Percentiles rank a stretch among this genome's conserved stretches.
Conservation (phyloP, 257 asterid species). For the Capsicum baccatum region DNA sequence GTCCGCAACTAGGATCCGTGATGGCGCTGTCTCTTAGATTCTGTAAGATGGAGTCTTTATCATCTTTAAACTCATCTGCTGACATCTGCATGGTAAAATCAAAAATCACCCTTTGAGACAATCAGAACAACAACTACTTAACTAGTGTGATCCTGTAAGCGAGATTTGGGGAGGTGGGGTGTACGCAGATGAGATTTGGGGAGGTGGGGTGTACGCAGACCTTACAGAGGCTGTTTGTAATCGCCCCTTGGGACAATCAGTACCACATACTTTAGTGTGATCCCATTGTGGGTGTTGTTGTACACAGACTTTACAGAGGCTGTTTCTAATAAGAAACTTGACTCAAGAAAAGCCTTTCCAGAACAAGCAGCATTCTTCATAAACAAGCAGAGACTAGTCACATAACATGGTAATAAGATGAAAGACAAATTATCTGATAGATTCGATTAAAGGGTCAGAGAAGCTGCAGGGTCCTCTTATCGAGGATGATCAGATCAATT, state of each 20-base stretch:
- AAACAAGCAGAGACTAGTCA: not conserved
- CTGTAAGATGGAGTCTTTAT: constrained; percentile 56
- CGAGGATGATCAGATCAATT: not conserved
- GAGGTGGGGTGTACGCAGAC: not conserved
- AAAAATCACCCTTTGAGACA: not conserved
- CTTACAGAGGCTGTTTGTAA: not conserved
- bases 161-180: not conserved
- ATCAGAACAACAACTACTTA: not conserved
- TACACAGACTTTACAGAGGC: not conserved
- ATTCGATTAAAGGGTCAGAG: not conserved
- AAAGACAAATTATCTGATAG: not conserved
- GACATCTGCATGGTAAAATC: constrained; percentile 48
- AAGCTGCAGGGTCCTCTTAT: not conserved
- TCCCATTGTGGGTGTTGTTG: too few species aligned
- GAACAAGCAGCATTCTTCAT: not conserved
- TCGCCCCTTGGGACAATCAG: too few species aligned
- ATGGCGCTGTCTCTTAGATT: constrained; percentile 62
- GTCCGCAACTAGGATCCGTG: constrained; percentile 70
- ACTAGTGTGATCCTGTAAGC: not conserved
- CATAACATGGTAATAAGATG: not conserved
- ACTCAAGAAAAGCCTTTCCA: not conserved
- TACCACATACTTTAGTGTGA: too few species aligned
- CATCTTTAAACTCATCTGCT: constrained; percentile 46
- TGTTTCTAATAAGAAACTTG: not conserved
- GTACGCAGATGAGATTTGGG: not conserved